Conservation (phyloP, 148 eudicot species). For the Cornus kousa region DNA sequence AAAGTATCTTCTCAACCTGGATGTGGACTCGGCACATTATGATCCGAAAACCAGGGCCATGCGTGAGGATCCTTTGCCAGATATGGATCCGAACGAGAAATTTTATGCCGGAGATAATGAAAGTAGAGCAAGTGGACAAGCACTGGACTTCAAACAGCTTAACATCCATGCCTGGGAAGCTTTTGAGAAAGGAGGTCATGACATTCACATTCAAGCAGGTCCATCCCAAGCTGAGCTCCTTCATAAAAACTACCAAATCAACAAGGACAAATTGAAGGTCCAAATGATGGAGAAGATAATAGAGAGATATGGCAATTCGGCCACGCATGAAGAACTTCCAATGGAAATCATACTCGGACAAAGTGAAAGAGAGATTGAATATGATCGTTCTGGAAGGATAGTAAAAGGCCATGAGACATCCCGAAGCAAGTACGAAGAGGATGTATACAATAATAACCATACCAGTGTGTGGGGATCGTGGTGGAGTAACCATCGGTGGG, state of each 20-base stretch:
- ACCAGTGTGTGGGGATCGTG: slow-evolving; percentile 88
- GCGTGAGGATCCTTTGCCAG: slow-evolving; percentile 99
- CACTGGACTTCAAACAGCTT: slow-evolving; percentile 84
- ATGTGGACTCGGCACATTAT: slow-evolving; percentile 82
- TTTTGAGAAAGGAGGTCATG: slow-evolving; percentile 96
- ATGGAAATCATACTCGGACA: slow-evolving; percentile 84
- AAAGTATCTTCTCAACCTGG: slow-evolving; percentile 87
- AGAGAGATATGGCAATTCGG: slow-evolving; percentile 96
- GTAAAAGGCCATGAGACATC: slow-evolving; percentile 83
- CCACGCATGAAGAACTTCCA: slow-evolving; percentile 72
- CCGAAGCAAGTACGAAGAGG: slow-evolving; percentile 91
- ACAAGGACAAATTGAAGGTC: slow-evolving; percentile 73
- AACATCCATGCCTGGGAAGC: slow-evolving; percentile 95
- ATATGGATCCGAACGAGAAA: slow-evolving; percentile 87
- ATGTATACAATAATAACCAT: slow-evolving; percentile 71
- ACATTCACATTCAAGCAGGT: slow-evolving; percentile 95
- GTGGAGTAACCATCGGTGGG: slow-evolving; percentile 97
- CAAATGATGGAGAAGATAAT: slow-evolving; percentile 67
- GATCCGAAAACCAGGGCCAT: slow-evolving; percentile 94
- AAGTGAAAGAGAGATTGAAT: slow-evolving; percentile 88
- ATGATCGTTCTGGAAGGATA: slow-evolving; percentile 87
- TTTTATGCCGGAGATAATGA: slow-evolving; percentile 84
- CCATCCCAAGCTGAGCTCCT: slow-evolving; percentile 95
- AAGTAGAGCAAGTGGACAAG: slow-evolving; percentile 88
- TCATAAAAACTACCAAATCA: slow-evolving; percentile 70